Evolutionary conservation across 2,329 filamentous ascomycete species (phyloP).

Genomic region (Pezicula neosporulosa): DNA sequence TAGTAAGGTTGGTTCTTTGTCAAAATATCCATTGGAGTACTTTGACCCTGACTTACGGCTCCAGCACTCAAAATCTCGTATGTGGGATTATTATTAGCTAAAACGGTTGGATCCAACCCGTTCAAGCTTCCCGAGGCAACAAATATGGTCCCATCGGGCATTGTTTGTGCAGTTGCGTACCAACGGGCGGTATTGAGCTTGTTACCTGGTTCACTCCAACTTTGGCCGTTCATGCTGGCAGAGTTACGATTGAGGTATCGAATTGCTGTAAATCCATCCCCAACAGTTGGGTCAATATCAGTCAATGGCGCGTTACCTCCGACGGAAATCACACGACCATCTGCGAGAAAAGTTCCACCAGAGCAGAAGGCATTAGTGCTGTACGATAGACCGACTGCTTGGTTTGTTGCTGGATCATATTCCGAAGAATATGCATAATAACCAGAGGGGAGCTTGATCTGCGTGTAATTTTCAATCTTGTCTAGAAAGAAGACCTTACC

Average conservation of each 20-base stretch:
- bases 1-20: conserved; percentile 58
- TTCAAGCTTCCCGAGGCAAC: conserved; percentile 59
- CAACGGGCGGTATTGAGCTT: conserved; percentile 51
- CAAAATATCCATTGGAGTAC: conserved; percentile 49
- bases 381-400: conserved; percentile 42
- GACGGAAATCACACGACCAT: conserved; percentile 51
- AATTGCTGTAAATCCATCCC: conserved; percentile 55
- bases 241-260: conserved; percentile 49
- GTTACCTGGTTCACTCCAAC: conserved; percentile 53
- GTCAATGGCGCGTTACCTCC: conserved; percentile 55
- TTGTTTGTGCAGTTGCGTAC: conserved; percentile 58
- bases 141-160: conserved; percentile 54
- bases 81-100: conserved; percentile 59
- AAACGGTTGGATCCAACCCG: conserved; percentile 49
- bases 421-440: conserved; percentile 57
- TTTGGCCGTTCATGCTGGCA: conserved; percentile 40
- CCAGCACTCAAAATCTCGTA: conserved; percentile 53
- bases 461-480: conserved; percentile 61
- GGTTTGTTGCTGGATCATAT: conserved; percentile 50
- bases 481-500: conserved; percentile 58
- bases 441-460: conserved; percentile 49
- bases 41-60: conserved; percentile 43
- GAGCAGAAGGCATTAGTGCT: conserved; percentile 60
- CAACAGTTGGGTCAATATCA: conserved; percentile 53
- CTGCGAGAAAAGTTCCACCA: conserved; percentile 53